Base-by-base conservation (phyloP, 2,329 filamentous ascomycete genomes). In the Fusarium keratoplasticum region DNA sequence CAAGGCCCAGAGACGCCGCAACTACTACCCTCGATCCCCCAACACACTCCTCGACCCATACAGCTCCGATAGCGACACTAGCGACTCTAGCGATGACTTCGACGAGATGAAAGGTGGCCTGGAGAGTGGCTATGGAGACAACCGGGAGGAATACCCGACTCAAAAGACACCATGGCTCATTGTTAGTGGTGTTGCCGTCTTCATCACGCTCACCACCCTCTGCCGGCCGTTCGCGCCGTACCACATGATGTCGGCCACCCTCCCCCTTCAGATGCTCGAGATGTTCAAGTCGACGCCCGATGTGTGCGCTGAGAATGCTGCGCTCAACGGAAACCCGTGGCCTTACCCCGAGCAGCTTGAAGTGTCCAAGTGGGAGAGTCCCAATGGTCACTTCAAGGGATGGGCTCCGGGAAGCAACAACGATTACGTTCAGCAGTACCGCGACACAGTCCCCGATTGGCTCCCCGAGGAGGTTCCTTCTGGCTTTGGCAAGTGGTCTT, bases 331-430 rank as follows among this genome's bases (percentile, higher is more conserved):
- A 2, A 79, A 73, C 31, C 64, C 67, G 6, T 82, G 79, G 79
- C 80, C 81, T 5, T 70, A 82, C n/a, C 77, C 79, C 3, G 74
- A 77, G 2, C 77, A 82, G 6, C 73, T 81, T 27, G 63, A 70
- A 1, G 64, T 72, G 38, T 50, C 57, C 2, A 74, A 67, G 8
- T 82, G 80, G 80, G 77, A 81, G 50, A n/a, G 35, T 3, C 66
- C 78, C 8, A 61, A 64, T 2, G 78, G 67, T 2, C 64, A 71
- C 52, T 81, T 78, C 66, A 81, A 80, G 54, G 80, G 81, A 13
- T 82, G 81, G 81, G 81, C 81, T 2, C 81, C 81, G 0, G 79
- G 81, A 2, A 35, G 63, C 14, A 50, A 72, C 33, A 80, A 78
- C 50, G 33, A 71, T 1, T 67, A 78, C 27, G 72, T 75, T 11